Base-by-base conservation (phyloP, 169 alveolate species). In the Cryptosporidium meleagridis region DNA sequence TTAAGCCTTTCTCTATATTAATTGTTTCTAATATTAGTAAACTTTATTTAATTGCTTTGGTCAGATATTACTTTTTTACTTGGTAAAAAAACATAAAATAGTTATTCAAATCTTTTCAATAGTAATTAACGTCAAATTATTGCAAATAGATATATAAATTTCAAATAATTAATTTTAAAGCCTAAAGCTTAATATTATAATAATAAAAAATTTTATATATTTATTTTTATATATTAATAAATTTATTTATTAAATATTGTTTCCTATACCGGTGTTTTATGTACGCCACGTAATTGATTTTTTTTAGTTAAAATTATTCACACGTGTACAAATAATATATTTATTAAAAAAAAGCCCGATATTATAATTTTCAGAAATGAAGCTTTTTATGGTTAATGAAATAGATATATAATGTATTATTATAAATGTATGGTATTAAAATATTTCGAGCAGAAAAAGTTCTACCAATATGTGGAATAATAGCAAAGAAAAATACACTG, bases 271-370 rank as follows among this genome's bases (percentile, higher is more conserved):
- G 70, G 72, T 37, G 16, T 65, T 37, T 31, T 16, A 29, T 21
- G 44, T 35, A 65, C 72, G 48, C 41, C 71, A 65, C 72, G 72
- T 65, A 65, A 65, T 65, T 14, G 9, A n/a, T 59, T 10, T 59
- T 23, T 59, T 9, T 59, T 23, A 3, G 0, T 21, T 21, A 21
- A 59, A 12, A 65, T 12, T 21, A 37, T 65, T 65, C 51, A 37
- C 72, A 45, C 72, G 72, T 31, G 72, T 37, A 65, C 44, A 65
- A 33, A 59, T 65, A 65, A 31, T 31, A 33, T 65, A 37, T 35
- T 35, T 41, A 41, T 41, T 41, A 0, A 41, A 41, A 41, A 33
- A 65, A 65, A 31, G 21, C 23, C 37, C 35, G 33, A 55, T 55
- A 55, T 55, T 55, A 23, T 3, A 23, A 55, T n/a, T 21, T 37